Evolutionary conservation across 192 early-diverging fungal genomes (phyloP).

Genomic region (Coemansia sp.): DNA sequence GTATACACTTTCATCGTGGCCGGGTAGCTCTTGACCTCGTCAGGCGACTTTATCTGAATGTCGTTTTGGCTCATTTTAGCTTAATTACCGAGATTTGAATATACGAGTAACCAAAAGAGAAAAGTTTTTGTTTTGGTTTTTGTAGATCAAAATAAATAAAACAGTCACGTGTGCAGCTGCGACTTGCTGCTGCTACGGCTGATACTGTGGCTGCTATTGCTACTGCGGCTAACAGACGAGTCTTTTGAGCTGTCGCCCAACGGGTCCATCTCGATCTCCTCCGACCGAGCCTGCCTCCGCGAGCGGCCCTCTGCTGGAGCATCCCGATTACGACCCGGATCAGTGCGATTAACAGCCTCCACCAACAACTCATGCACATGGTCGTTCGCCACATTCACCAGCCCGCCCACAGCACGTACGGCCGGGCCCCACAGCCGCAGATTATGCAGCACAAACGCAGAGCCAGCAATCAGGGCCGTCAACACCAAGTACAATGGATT

Average conservation of each 20-base stretch:
- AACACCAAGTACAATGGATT: slow-evolving; percentile 84
- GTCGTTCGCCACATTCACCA: slow-evolving; percentile 50
- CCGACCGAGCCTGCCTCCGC: background rate
- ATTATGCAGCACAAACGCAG: slow-evolving; percentile 62
- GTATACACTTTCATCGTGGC: slow-evolving; percentile 81
- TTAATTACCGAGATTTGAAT: background rate
- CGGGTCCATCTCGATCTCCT: slow-evolving; percentile 39
- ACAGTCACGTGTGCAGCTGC: background rate
- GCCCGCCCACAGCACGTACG: slow-evolving; percentile 45
- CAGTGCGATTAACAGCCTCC: slow-evolving; percentile 56
- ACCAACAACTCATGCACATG: slow-evolving; percentile 49
- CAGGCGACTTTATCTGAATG: slow-evolving; percentile 36
- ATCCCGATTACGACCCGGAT: slow-evolving; percentile 18
- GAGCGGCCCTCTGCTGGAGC: background rate
- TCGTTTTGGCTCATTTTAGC: slow-evolving; percentile 13
- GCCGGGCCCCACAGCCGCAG: slow-evolving; percentile 70
- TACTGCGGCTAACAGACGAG: background rate
- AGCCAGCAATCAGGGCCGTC: slow-evolving; percentile 57
- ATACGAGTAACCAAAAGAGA: background rate
- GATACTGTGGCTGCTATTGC: background rate
- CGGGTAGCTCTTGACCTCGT: slow-evolving; percentile 50
- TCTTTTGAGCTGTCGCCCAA: slow-evolving; percentile 4
- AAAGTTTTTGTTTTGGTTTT: background rate
- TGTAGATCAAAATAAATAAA: too few relatives aligned
- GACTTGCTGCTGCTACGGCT: background rate